phyloP scores from a whole-genome alignment of 495 filamentous ascomycete genomes.

The Aspergillus bertholletiae region DNA sequence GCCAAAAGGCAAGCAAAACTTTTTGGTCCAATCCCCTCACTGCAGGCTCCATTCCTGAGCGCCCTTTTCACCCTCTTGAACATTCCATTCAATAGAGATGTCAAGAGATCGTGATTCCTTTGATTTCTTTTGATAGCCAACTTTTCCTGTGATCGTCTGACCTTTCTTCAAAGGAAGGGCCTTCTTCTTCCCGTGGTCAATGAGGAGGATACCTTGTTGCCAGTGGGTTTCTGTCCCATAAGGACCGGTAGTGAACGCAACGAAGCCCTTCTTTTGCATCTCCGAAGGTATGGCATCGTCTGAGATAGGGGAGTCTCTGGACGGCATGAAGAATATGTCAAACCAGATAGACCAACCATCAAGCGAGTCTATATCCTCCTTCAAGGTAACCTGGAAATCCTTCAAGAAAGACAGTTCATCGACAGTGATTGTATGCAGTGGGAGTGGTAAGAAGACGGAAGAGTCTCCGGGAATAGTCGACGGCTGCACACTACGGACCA shows the following conservation, averaged over 20 bases:
- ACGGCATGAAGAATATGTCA: slow-evolving; percentile 60
- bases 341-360: slow-evolving; percentile 65
- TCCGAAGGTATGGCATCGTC: slow-evolving; percentile 40
- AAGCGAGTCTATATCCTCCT: slow-evolving; percentile 51
- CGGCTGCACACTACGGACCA: slow-evolving; percentile 45
- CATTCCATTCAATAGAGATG: slow-evolving; percentile 47
- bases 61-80: slow-evolving; percentile 29
- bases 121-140: slow-evolving; percentile 49
- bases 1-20: slow-evolving; percentile 8
- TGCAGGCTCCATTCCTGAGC: slow-evolving; percentile 36
- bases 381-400: slow-evolving; percentile 51
- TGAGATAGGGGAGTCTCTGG: slow-evolving; percentile 38
- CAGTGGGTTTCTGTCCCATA: slow-evolving; percentile 51
- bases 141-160: slow-evolving; percentile 41
- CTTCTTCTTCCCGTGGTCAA: slow-evolving; percentile 38
- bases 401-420: slow-evolving; percentile 56
- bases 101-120: slow-evolving; percentile 44
- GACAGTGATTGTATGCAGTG: slow-evolving; percentile 52
- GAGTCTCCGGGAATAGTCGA: slow-evolving; percentile 45
- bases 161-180: slow-evolving; percentile 44
- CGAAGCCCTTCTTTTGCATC: slow-evolving; percentile 43
- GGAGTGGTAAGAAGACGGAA: slow-evolving; percentile 51
- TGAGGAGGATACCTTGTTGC: slow-evolving; percentile 47
- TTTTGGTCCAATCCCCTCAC: slow-evolving; percentile 14
- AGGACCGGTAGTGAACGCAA: slow-evolving; percentile 54